Evolutionary conservation across 306 rosid genomes (phyloP).

Genomic region (Cicer chorassanicum): DNA sequence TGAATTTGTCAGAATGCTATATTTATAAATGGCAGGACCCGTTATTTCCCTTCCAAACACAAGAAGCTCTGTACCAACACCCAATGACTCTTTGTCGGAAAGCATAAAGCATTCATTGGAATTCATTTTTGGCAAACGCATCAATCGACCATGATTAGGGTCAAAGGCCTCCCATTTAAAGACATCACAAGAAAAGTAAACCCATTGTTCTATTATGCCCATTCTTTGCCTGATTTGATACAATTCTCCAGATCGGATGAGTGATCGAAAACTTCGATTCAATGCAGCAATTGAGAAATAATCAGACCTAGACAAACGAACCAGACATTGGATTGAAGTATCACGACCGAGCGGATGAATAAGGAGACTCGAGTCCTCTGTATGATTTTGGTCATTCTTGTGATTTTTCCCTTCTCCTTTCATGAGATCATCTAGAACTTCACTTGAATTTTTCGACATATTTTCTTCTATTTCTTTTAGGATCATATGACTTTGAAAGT

Average conservation of each 20-base stretch:
- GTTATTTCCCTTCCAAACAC: slow-evolving; percentile 73
- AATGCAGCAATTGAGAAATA: slow-evolving; percentile 65
- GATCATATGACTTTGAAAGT: neutral
- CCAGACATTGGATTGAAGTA: slow-evolving; percentile 60
- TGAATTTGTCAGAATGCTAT: slow-evolving; percentile 65
- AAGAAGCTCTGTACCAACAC: slow-evolving; percentile 83
- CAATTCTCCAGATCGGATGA: slow-evolving; percentile 65
- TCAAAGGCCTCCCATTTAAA: slow-evolving; percentile 75
- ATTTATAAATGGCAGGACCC: slow-evolving; percentile 58
- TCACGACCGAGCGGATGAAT: slow-evolving; percentile 66
- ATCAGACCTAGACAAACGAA: slow-evolving; percentile 69
- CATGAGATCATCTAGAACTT: neutral
- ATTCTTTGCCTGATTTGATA: slow-evolving; percentile 58
- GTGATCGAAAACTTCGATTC: slow-evolving; percentile 60
- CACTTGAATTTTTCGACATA: neutral
- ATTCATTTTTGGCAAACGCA: slow-evolving; percentile 66
- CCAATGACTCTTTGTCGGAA: slow-evolving; percentile 80
- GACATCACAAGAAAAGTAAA: slow-evolving; percentile 74
- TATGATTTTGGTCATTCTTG: slow-evolving; percentile 27
- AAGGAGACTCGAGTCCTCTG: slow-evolving; percentile 49
- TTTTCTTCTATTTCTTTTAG: neutral
- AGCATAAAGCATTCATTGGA: slow-evolving; percentile 65
- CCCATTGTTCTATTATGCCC: slow-evolving; percentile 77
- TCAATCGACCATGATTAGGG: slow-evolving; percentile 61
- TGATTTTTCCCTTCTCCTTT: slow-evolving; percentile 35